A percentile compares a stretch with the other conserved stretches of the same genome.
These are phyloP conservation scores for Sporothrix inflata DNA, from an alignment of 2,329 filamentous ascomycete genomes.

Conservation along the genomic window DNA sequence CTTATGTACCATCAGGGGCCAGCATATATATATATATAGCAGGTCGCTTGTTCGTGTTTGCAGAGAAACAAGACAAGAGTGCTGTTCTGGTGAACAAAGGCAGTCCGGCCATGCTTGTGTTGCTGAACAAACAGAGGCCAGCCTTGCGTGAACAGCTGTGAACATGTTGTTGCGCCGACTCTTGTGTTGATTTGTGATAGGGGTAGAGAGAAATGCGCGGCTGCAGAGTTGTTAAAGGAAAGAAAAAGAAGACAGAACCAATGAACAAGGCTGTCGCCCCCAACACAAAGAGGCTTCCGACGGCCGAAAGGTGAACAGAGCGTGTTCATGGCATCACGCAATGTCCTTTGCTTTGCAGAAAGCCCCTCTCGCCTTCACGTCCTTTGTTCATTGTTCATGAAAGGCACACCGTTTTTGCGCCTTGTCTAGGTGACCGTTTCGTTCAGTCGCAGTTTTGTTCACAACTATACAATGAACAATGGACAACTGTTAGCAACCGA, in stretches of 20 bases:
- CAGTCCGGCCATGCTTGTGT: not conserved
- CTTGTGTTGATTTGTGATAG: not conserved
- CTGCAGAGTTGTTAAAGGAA: not conserved
- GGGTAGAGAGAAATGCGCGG: not conserved
- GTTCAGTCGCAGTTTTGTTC: too few species aligned
- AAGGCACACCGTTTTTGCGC: not conserved
- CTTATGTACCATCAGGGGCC: not conserved
- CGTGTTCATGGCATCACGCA: not conserved
- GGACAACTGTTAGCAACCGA: not conserved
- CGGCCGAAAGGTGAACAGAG: not conserved
- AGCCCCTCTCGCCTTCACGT: not conserved
- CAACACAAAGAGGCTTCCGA: not conserved
- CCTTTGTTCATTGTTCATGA: conserved; percentile 17
- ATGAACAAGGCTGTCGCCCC: conserved; percentile 15
- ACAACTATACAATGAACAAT: not conserved
- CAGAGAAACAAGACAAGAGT: not conserved
- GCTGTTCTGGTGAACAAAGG: conserved; percentile 20
- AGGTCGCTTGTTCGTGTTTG: conserved; percentile 7
- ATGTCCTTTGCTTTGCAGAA: not conserved
- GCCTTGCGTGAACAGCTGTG: not conserved
- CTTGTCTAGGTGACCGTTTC: not conserved
- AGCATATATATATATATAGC: not conserved
- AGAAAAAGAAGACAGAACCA: not conserved
- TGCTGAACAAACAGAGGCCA: conserved; percentile 13
- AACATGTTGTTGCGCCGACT: not conserved